Base-by-base conservation (phyloP, 768 basidiomycete species). In the Leccinum subgranulosum region DNA sequence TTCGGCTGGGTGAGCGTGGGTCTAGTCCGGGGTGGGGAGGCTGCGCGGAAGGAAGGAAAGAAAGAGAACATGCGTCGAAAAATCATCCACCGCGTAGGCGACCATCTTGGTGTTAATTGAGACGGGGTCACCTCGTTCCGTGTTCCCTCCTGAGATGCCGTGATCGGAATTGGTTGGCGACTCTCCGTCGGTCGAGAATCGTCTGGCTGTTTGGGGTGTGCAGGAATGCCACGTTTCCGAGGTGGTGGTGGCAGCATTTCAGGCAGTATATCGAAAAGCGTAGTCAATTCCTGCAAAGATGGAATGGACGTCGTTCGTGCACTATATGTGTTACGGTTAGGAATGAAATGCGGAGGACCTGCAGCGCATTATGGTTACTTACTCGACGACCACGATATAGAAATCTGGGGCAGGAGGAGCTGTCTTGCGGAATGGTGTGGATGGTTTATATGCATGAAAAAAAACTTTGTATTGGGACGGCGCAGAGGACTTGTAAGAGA, bases 381-480 rank as follows among this genome's bases (percentile, higher is more conserved):
- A 96, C 94, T 95, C 84, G 56, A 98, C 79, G 2, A 95, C 88
- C 1, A 91, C 90, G 19, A 97, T 74, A 51, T 86, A 81, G 72
- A 93, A 98, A 71, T 97, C 93, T 3, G 95, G 93, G 1, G 80
- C 77, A 6, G 87, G 85, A 6, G 88, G 90, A 1, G 81, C 74
- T 0, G 84, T 88, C 75, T 87, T 92, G 68, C 84, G 87, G 76
- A 86, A 96, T 8, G 89, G 79, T 0, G 92, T 92, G 7, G 84
- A 85, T 2, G 96, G 96, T 67, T 96, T 97, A 76, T 95, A 96
- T 4, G 93, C 77, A 66, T 97, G 88, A 72, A 80, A 98, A 74
- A 97, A 98, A 4, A 92, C 80, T 51, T 82, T 77, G 69, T 95
- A 98, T 3, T 69, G 51, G 29, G 61, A 56, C 3, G 60, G 34